These are phyloP conservation scores for Leccinum arenicola DNA, from an alignment of 768 basidiomycete species.

Conservation along the genomic window DNA sequence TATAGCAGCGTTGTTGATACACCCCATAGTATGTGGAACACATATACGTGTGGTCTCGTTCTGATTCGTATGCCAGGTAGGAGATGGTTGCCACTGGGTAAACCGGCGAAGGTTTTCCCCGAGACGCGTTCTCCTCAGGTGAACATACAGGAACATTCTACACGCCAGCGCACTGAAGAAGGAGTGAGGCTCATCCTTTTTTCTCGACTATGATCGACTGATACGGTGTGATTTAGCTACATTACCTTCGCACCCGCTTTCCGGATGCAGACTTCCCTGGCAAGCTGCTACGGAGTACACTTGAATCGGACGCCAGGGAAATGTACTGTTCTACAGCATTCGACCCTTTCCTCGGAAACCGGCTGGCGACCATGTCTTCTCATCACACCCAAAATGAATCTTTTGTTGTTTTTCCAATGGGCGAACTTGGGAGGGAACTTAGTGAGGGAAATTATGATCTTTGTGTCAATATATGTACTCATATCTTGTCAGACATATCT, in stretches of 20 bases:
- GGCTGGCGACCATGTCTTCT: constrained; percentile 42
- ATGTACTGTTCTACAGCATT: constrained; percentile 39
- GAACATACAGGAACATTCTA: constrained; percentile 29
- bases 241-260: constrained; percentile 66
- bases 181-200: constrained; percentile 44
- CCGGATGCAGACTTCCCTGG: constrained; percentile 73
- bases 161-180: constrained; percentile 59
- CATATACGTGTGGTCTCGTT: background rate
- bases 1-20: constrained; percentile 49
- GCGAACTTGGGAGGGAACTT: constrained; percentile 54
- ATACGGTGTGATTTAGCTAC: constrained; percentile 45
- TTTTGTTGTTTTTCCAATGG: constrained; percentile 60
- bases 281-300: constrained; percentile 59
- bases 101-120: constrained; percentile 51
- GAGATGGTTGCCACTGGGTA: constrained; percentile 32
- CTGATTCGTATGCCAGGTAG: constrained; percentile 25
- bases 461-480: background rate
- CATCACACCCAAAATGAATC: constrained; percentile 24
- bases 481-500: constrained; percentile 46
- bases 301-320: constrained; percentile 44
- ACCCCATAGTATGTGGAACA: constrained; percentile 20
- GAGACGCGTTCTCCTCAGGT: constrained; percentile 44
- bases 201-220: background rate
- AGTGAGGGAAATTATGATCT: constrained; percentile 43
- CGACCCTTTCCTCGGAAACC: constrained; percentile 57